Evolutionary conservation across 768 basidiomycete genomes (phyloP), one percentile per base, ranked within the genome.

Genomic region (Leccinellum luteum): DNA sequence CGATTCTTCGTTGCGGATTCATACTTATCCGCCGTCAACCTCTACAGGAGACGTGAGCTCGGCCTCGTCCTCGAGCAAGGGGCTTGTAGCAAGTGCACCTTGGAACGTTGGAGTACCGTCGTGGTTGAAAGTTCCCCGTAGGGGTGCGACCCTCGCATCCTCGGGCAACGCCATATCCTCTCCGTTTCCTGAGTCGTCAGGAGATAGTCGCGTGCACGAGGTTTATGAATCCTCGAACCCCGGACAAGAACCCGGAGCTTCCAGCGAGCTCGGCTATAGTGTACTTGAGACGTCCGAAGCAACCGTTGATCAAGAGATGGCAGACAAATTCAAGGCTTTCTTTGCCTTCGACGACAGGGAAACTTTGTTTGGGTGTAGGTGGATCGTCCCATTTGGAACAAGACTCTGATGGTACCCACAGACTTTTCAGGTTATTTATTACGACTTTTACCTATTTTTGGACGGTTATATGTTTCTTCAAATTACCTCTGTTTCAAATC

Each of bases 401-500:
- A 48, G 48, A 17, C 35, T 14, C 34, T 62, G 30, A 70, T 55
- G n/a, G 21, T 2, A 35, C 21, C 19, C n/a, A 31, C 57, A 98
- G 96, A 92, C 66, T 93, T 96, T 69, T 85, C 92, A 43, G 94
- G 94, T 10, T 97, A 92, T 71, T 78, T 98, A 44, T 93, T 86
- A 73, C 82, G 96, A 55, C 79, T 96, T 25, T 72, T 99, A n/a
- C 96, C 97, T 0, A 81, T 96, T 13, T 89, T 81, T 58, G 96
- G 96, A 7, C 82, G 88, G 52, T 81, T 98, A 28, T 98, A 90
- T 68, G 82, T 98, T 59, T 96, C 96, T n/a, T 86, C 84, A 12
- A 93, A 91, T 71, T 89, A 85, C 71, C 89, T 98, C 72, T 97
- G 94, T 75, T 99, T 98, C 83, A 91, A 92, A 68, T 94, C 95